Conservation (phyloP, 2,329 filamentous ascomycete species). For the Huntiella abstrusa region DNA sequence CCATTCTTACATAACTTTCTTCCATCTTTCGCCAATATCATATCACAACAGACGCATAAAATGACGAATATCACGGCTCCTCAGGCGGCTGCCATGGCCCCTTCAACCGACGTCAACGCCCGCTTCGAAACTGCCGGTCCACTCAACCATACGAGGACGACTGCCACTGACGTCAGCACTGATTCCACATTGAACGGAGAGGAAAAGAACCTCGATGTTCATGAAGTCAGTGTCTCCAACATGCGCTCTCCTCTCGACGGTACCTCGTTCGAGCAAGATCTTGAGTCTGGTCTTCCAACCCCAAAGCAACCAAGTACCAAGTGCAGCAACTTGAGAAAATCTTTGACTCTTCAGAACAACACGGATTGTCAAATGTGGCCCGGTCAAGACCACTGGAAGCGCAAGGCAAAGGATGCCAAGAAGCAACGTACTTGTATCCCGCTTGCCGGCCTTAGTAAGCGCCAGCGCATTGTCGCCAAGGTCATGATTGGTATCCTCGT, state of each 20-base stretch:
- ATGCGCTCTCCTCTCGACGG: constrained; percentile 16
- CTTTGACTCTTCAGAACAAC: constrained; percentile 23
- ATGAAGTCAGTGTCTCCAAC: constrained; percentile 23
- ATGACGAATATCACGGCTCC: constrained; percentile 1
- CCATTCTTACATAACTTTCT: neutral
- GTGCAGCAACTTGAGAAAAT: constrained; percentile 18
- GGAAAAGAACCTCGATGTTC: constrained; percentile 16
- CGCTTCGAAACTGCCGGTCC: constrained; percentile 2
- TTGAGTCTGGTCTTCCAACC: constrained; percentile 32
- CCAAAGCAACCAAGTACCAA: constrained; percentile 12
- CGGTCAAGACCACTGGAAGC: constrained; percentile 38
- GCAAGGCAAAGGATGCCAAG: constrained; percentile 38
- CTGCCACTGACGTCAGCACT: constrained; percentile 10
- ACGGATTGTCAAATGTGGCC: constrained; percentile 40
- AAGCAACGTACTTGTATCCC: constrained; percentile 32
- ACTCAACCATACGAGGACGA: constrained; percentile 6
- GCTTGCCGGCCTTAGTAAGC: constrained; percentile 33
- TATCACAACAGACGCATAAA: neutral
- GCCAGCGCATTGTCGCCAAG: constrained; percentile 35
- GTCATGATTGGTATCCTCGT: constrained; percentile 33
- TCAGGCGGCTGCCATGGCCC: constrained; percentile 3
- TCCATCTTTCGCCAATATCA: neutral
- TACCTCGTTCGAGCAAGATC: constrained; percentile 38
- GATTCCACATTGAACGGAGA: constrained; percentile 7
- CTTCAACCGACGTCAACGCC: constrained; percentile 1